phyloP scores from a whole-genome alignment of 306 rosid genomes.

The Quercus alba region DNA sequence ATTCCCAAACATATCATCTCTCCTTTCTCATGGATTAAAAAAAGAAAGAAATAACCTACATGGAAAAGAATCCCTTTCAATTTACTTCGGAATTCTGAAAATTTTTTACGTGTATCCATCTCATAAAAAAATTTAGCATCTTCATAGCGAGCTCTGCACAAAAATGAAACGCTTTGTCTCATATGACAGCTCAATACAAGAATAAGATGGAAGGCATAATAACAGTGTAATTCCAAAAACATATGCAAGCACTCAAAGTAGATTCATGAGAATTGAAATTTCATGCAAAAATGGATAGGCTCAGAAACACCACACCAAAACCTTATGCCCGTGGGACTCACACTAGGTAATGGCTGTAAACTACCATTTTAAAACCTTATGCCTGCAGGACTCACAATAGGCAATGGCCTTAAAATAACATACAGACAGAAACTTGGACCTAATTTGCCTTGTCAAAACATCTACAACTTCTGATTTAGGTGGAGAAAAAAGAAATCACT shows the following conservation, averaged over 20 bases:
- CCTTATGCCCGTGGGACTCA: background rate
- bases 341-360: background rate
- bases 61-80: conserved; percentile 84
- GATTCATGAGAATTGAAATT: background rate
- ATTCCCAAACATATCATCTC: conserved; percentile 1
- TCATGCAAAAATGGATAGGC: background rate
- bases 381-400: background rate
- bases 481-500: background rate
- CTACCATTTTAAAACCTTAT: background rate
- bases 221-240: background rate
- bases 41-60: conserved; percentile 44
- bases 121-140: conserved; percentile 96
- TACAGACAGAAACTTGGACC: background rate
- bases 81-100: conserved; percentile 71
- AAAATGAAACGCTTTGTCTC: conserved; percentile 2
- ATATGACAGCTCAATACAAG: conserved; percentile 10
- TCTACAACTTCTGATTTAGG: background rate
- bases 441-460: background rate
- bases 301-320: background rate
- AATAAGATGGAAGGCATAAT: conserved; percentile 1
- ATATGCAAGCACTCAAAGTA: background rate
- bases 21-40: background rate
- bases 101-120: conserved; percentile 67
- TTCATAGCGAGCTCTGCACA: conserved; percentile 92
- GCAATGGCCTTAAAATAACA: background rate